Conservation (phyloP, 2,329 filamentous ascomycete genomes). For the Pyrenochaeta sp. region DNA sequence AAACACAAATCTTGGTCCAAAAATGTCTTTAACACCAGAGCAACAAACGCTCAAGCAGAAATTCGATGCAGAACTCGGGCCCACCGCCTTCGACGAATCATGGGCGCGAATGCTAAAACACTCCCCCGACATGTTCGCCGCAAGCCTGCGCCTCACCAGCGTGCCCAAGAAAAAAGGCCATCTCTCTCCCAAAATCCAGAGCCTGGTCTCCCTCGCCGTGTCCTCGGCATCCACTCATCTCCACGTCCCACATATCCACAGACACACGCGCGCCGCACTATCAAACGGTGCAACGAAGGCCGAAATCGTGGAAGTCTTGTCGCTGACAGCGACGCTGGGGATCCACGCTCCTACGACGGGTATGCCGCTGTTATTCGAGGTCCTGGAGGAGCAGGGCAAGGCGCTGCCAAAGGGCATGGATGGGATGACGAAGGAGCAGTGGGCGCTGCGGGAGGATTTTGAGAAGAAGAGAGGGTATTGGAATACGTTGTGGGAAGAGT, state of each 20-base stretch:
- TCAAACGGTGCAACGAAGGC: constrained; percentile 49
- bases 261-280: constrained; percentile 51
- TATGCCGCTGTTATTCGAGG: constrained; percentile 56
- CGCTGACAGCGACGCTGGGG: constrained; percentile 54
- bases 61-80: constrained; percentile 32
- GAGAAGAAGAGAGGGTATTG: constrained; percentile 56
- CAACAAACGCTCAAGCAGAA: constrained; percentile 31
- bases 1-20: constrained; percentile 7
- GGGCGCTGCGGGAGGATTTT: constrained; percentile 53
- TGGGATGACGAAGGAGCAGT: constrained; percentile 46
- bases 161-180: constrained; percentile 42
- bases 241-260: constrained; percentile 52
- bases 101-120: constrained; percentile 38
- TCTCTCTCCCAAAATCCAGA: constrained; percentile 52
- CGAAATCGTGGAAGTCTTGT: constrained; percentile 58
- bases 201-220: constrained; percentile 54
- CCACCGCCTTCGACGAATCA: constrained; percentile 30
- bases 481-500: constrained; percentile 56
- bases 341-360: constrained; percentile 59
- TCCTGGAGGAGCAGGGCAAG: constrained; percentile 55
- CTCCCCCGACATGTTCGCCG: constrained; percentile 40
- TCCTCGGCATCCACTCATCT: constrained; percentile 55
- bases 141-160: constrained; percentile 31
- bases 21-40: constrained; percentile 29
- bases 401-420: constrained; percentile 34